These are phyloP conservation scores for Botrytis medusae DNA, from an alignment of 2,329 filamentous ascomycete genomes.

Conservation along the genomic window DNA sequence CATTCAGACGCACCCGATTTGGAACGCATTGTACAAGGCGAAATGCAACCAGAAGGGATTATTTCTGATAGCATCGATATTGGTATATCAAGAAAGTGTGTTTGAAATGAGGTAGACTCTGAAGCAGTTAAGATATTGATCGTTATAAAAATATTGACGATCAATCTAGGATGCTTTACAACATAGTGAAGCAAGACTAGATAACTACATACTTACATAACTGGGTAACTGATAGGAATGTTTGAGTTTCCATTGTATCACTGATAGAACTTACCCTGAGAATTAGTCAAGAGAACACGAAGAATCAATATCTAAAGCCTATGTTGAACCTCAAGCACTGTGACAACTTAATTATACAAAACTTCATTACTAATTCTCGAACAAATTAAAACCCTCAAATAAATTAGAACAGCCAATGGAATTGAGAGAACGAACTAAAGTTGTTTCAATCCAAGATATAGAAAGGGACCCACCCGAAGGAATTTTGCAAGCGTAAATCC, in stretches of 20 bases:
- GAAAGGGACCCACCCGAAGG: accelerated
- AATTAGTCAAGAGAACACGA: not conserved
- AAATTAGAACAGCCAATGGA: not conserved
- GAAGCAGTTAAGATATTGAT: not conserved
- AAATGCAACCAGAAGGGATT: not conserved
- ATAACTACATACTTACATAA: not conserved
- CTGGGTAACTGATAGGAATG: not conserved
- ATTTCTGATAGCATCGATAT: not conserved
- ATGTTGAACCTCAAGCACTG: not conserved
- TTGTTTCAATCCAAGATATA: not conserved
- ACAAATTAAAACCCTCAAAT: not conserved
- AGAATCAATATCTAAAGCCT: not conserved
- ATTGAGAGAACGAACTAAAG: not conserved
- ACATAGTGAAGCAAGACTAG: not conserved
- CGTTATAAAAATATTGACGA: not conserved
- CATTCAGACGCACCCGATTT: conserved; percentile 30
- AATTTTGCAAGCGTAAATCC: not conserved
- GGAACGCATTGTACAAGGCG: conserved; percentile 17
- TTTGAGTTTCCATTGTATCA: not conserved
- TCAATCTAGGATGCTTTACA: no score
- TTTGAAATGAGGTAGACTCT: not conserved
- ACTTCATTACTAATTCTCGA: not conserved
- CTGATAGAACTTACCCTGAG: no score
- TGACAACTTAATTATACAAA: not conserved
- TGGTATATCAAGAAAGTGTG: not conserved